A percentile compares a stretch with the other conserved stretches of the same genome.
Evolutionary conservation across 371 early-diverging fungal genomes (phyloP).

Genomic region (Nematocida sp.): DNA sequence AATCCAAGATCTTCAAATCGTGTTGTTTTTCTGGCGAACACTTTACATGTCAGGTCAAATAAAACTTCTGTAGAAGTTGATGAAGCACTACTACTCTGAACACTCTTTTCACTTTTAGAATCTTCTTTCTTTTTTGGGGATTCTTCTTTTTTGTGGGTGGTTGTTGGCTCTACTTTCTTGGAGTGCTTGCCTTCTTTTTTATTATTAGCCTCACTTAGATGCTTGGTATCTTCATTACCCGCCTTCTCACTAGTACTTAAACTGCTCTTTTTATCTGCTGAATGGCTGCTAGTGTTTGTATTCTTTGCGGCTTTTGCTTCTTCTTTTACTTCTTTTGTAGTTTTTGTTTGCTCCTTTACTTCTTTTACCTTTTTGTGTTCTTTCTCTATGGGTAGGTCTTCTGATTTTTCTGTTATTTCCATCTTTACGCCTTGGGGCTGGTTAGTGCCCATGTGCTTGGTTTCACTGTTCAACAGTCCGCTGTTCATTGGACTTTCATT

Average conservation of each 20-base stretch:
- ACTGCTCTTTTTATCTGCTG: too few species aligned
- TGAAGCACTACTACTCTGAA: too few species aligned
- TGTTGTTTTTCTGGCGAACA: conserved; percentile 19
- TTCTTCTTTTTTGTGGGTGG: conserved; percentile 1
- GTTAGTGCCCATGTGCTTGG: too few species aligned
- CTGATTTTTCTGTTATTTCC: too few species aligned
- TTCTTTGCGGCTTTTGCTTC: neutral
- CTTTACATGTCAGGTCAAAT: conserved; percentile 41
- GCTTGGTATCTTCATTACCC: neutral
- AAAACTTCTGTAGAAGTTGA: neutral
- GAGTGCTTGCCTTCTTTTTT: neutral
- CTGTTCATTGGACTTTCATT: too few species aligned
- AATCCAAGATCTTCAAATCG: conserved; percentile 38
- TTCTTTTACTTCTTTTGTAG: neutral
- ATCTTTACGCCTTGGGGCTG: too few species aligned
- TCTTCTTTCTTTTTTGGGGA: neutral
- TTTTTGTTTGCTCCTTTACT: conserved; percentile 6
- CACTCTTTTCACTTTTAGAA: neutral
- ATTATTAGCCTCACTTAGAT: neutral
- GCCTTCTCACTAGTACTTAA: neutral
- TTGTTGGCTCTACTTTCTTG: neutral
- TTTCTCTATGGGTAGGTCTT: too few species aligned
- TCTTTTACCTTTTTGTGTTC: neutral
- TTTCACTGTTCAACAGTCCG: too few species aligned
- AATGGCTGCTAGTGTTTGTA: neutral